These are phyloP conservation scores for Phytophthora agathidicida DNA, from an alignment of 352 stramenopile genomes.

Conservation along the genomic window DNA sequence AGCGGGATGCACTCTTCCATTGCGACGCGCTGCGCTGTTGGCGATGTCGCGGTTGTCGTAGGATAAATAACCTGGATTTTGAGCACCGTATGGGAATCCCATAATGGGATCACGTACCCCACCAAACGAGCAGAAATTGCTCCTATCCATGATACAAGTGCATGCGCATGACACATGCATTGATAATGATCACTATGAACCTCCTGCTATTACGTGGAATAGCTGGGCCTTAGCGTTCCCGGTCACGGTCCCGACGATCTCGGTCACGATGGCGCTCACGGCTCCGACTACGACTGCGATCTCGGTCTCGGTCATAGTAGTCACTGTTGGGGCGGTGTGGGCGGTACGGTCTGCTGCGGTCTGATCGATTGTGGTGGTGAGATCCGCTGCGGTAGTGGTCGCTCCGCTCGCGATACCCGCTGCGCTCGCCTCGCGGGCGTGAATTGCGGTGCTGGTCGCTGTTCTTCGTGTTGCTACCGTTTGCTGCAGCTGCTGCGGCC, in stretches of 20 bases:
- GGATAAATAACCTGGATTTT: slow-evolving; percentile 7
- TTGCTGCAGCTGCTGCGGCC: slow-evolving; percentile 40
- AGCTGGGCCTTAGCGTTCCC: slow-evolving; percentile 18
- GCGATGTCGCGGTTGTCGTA: too few species aligned
- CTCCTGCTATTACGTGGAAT: neutral
- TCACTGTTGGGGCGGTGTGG: slow-evolving; percentile 39
- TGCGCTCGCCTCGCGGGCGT: slow-evolving; percentile 35
- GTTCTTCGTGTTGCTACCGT: slow-evolving; percentile 25
- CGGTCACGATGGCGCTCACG: slow-evolving; percentile 42
- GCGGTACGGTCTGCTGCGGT: slow-evolving; percentile 34
- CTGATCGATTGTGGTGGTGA: slow-evolving; percentile 34
- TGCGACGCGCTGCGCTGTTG: too few species aligned
- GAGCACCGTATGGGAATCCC: slow-evolving; percentile 4
- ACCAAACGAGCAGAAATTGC: too few species aligned
- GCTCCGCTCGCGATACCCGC: slow-evolving; percentile 35
- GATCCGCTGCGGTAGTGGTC: slow-evolving; percentile 40
- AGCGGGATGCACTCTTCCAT: slow-evolving; percentile 1
- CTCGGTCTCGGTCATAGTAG: slow-evolving; percentile 47
- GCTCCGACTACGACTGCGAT: slow-evolving; percentile 39
- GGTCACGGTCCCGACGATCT: slow-evolving; percentile 28
- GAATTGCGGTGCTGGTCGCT: slow-evolving; percentile 36
- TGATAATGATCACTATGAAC: slow-evolving; percentile 16
- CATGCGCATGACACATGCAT: too few species aligned
- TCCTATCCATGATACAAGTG: too few species aligned
- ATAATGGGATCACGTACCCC: too few species aligned